A percentile compares a stretch with the other conserved stretches of the same genome.
Evolutionary conservation across 768 basidiomycete species (phyloP).

Genomic region (Suillus spraguei): DNA sequence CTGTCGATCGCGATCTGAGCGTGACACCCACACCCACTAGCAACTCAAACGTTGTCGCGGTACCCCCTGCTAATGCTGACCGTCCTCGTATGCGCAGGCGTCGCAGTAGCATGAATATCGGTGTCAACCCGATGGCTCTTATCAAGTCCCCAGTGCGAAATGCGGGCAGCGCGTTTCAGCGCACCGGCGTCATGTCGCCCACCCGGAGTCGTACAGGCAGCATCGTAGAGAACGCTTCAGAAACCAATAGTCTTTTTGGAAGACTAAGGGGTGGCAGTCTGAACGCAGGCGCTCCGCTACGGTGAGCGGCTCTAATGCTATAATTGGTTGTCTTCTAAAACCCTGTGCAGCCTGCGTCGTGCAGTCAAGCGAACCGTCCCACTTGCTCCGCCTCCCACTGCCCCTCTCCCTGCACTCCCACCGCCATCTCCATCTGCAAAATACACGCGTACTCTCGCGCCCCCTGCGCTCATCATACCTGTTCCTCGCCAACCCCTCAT

Average conservation of each 20-base stretch:
- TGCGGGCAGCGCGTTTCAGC: slow-evolving; percentile 52
- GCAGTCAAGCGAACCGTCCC: slow-evolving; percentile 34
- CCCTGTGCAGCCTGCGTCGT: slow-evolving; percentile 41
- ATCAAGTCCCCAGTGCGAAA: slow-evolving; percentile 61
- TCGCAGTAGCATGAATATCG: slow-evolving; percentile 62
- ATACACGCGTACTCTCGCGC: slow-evolving; percentile 17
- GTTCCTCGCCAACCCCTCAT: slow-evolving; percentile 24
- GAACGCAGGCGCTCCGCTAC: slow-evolving; percentile 35
- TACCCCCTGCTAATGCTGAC: slow-evolving; percentile 31
- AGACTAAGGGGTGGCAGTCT: slow-evolving; percentile 59
- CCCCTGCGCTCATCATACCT: slow-evolving; percentile 22
- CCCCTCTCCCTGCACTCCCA: slow-evolving; percentile 32
- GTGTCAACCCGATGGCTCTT: slow-evolving; percentile 52
- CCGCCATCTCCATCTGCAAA: slow-evolving; percentile 24
- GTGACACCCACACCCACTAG: slow-evolving; percentile 38
- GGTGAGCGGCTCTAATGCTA: slow-evolving; percentile 29
- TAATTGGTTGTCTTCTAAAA: slow-evolving; percentile 10
- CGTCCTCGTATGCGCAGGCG: slow-evolving; percentile 57
- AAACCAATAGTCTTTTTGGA: slow-evolving; percentile 47
- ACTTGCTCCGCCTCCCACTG: slow-evolving; percentile 28
- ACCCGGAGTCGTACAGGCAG: slow-evolving; percentile 51
- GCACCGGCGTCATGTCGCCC: slow-evolving; percentile 41
- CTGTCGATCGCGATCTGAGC: slow-evolving; percentile 40
- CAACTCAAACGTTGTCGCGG: slow-evolving; percentile 25
- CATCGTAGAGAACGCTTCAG: slow-evolving; percentile 36